A percentile compares a stretch with the other conserved stretches of the same genome.
phyloP scores from a whole-genome alignment of 225 moss, liverwort and hornwort genomes.

The Thuidium tamariscinum region DNA sequence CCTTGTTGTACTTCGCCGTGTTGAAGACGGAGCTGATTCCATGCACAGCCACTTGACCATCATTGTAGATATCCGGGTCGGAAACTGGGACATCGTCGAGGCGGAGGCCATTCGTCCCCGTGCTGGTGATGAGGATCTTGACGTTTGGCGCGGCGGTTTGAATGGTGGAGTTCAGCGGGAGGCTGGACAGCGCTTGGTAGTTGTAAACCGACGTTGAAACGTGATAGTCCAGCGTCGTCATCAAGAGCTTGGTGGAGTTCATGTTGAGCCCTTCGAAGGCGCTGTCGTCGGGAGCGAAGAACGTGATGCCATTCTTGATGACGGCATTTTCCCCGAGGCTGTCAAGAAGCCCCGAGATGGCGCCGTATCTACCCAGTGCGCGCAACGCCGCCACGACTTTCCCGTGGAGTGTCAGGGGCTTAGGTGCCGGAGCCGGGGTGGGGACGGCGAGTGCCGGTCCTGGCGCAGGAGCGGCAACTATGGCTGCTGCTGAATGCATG shows the following conservation, averaged over 20 bases:
- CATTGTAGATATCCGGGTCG: slow-evolving; percentile 56
- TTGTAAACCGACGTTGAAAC: slow-evolving; percentile 41
- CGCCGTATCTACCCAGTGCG: slow-evolving; percentile 60
- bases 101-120: slow-evolving; percentile 17
- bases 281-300: slow-evolving; percentile 59
- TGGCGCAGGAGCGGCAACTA: slow-evolving; percentile 1
- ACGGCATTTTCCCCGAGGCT: slow-evolving; percentile 34
- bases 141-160: slow-evolving; percentile 39
- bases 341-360: slow-evolving; percentile 71
- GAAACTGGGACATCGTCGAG: slow-evolving; percentile 36
- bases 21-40: slow-evolving; percentile 48
- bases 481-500: neutral
- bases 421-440: slow-evolving; percentile 24
- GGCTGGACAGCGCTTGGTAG: slow-evolving; percentile 30
- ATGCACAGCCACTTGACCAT: slow-evolving; percentile 50
- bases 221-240: slow-evolving; percentile 48
- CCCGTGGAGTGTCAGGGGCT: slow-evolving; percentile 39
- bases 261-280: slow-evolving; percentile 48
- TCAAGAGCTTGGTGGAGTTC: slow-evolving; percentile 18
- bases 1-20: slow-evolving; percentile 46
- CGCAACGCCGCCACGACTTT: slow-evolving; percentile 57
- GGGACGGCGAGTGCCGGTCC: neutral
- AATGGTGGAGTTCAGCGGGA: slow-evolving; percentile 37
- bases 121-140: slow-evolving; percentile 36
- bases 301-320: slow-evolving; percentile 57